A percentile compares a stretch with the other conserved stretches of the same genome.
Evolutionary conservation across 2,329 filamentous ascomycete species (phyloP).

Genomic region (Lomentospora prolificans): DNA sequence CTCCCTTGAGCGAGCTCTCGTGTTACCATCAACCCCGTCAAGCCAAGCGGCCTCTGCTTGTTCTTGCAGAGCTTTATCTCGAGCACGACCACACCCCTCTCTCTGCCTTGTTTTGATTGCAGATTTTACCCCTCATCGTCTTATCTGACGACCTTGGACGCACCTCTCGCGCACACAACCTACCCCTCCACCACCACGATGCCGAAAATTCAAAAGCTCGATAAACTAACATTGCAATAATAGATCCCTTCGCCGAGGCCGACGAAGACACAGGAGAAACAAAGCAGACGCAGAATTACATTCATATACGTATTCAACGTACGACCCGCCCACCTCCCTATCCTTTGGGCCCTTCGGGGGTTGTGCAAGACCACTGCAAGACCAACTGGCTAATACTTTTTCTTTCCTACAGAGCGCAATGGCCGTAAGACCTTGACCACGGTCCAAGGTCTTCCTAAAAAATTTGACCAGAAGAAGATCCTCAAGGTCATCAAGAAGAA

Average conservation of each 20-base stretch:
- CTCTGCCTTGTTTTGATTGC: background rate
- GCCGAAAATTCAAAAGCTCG: background rate
- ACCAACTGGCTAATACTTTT: background rate
- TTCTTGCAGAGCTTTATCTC: background rate
- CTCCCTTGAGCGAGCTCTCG: background rate
- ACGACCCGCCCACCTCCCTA: conserved; percentile 31
- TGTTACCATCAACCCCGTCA: too few species aligned
- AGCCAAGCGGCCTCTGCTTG: background rate
- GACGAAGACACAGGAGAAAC: conserved; percentile 97
- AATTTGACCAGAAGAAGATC: conserved; percentile 99
- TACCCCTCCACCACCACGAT: background rate
- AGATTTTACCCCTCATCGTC: background rate
- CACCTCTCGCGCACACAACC: background rate
- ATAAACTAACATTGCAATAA: conserved; percentile 7
- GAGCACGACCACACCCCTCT: background rate
- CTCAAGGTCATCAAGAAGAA: conserved; percentile 99
- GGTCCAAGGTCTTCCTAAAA: conserved; percentile 96
- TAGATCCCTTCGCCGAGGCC: conserved; percentile 99
- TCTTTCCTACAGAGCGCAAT: conserved; percentile 73
- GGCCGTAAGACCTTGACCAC: conserved; percentile 99
- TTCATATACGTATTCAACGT: conserved; percentile 99
- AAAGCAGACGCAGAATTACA: conserved; percentile 94
- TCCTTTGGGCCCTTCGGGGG: background rate
- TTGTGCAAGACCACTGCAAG: background rate
- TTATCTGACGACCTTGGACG: background rate